Evolutionary conservation across 768 basidiomycete genomes (phyloP), one percentile per base, ranked within the genome.

Genomic region (Tylopilus felleus): DNA sequence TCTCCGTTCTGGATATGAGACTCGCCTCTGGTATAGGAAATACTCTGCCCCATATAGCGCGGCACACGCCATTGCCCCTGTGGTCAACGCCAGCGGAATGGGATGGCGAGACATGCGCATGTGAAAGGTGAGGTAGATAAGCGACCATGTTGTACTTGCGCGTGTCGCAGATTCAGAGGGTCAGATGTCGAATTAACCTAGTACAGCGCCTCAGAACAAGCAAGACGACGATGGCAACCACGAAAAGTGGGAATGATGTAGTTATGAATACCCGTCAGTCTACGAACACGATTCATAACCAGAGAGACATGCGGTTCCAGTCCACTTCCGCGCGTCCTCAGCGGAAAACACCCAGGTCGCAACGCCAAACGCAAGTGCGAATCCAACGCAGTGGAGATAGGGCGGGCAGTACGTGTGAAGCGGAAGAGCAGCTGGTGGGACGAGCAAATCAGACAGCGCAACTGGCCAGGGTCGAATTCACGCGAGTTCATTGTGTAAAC

Each of bases 61-160:
- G 0, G 61, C 68, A 36, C 68, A 70, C n/a, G 47, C 61, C 17
- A 65, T 47, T 8, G 74, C 58, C 1, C 72, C 72, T 2, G 46
- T 60, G 17, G 59, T 63, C 55, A 78, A 60, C 1, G 64, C 70
- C 17, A 75, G 53, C n/a, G 75, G 63, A 2, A 75, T 42, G 1
- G 63, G 58, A 54, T 71, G 67, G 2, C 72, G 61, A 1, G 75
- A 71, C 31, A 59, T 65, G n/a, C 72, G 63, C 3, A 67, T 56
- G 45, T 77, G 75, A 33, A 78, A 51, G 19, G 75, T 61, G 31
- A 78, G 69, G 53, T 77, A 78, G 31, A 72, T 77, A 43, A 78
- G 60, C n/a, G 75, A 75, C 75, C 75, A 78, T 8, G 76, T 77
- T 51, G 42, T 42, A n/a, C 12, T 9, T 5, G 21, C 8, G 21